Evolutionary conservation across 495 filamentous ascomycete genomes (phyloP), one percentile per base, ranked within the genome.

Genomic region (Peziza echinospora): DNA sequence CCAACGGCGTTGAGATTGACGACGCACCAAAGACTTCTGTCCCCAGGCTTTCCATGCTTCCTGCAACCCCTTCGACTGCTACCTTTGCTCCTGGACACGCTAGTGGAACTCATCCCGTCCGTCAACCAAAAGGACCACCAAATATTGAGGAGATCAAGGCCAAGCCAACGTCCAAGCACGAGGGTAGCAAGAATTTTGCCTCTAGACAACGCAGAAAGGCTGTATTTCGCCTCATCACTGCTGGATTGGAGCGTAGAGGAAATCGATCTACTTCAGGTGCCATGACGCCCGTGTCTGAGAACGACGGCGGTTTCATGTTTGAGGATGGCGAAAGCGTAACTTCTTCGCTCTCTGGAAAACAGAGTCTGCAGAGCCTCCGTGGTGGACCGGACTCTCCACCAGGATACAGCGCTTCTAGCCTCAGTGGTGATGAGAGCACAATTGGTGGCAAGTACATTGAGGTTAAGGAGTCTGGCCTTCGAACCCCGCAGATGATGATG

Each of bases 141-240:
- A 74, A 82, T 1, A 68, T 96, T 40, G 91, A 99, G 52, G 87
- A 99, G 62, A 75, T 99, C 47, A 71, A 78, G 49, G 75, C 78
- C 22, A 86, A 84, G 63, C 89, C 89, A 5, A 99, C 89, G 4
- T 77, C 83, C 41, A 93, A 85, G 64, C 77, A 89, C 51, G 87
- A 93, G 56, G 89, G 91, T 26, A 93, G 87, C 75, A 92, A 93
- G 71, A 99, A 99, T 65, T 99, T 99, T 63, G 78, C 82, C 17
- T 78, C 84, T 25, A 87, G 87, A 51, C 85, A 89, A 56, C 85
- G 89, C 43, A 85, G 87, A 50, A 81, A 79, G 54, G 91, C 91
- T 13, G 76, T 97, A 40, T 78, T 80, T 65, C 93, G 82, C 55
- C 70, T 97, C 42, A 81, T 94, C 43, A 82, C 83, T 52, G 86